Evolutionary conservation across 1,139 yeast genomes (phyloP).

Genomic region (Kodamaea sp.): DNA sequence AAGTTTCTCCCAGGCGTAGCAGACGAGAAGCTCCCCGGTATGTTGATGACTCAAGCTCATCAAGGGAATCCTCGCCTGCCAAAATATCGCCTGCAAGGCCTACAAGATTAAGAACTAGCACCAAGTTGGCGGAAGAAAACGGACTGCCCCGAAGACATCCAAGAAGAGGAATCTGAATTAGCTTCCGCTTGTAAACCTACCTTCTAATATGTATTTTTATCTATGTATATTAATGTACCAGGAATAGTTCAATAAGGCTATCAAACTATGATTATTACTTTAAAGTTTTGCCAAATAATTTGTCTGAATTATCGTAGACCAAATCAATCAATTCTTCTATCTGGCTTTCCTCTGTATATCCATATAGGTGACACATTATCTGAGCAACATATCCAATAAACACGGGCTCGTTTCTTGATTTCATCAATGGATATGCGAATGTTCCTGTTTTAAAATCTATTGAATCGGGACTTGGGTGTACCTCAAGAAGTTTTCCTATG

Average conservation of each 20-base stretch:
- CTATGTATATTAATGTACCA: conserved; percentile 7
- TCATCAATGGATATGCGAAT: conserved; percentile 58
- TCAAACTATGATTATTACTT: no score
- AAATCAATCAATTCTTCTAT: conserved; percentile 56
- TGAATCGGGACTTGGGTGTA: conserved; percentile 13
- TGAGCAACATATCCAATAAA: conserved; percentile 79
- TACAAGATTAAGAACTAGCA: conserved; percentile 1
- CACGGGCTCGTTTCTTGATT: conserved; percentile 91
- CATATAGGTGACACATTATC: conserved; percentile 60
- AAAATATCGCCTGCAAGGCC: no score
- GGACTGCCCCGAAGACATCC: no score
- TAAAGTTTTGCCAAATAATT: conserved; percentile 53
- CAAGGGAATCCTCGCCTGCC: no score
- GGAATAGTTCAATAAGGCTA: background rate
- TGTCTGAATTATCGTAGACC: conserved; percentile 65
- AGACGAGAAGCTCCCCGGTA: conserved; percentile 1
- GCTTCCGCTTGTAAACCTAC: no score
- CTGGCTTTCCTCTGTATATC: conserved; percentile 38
- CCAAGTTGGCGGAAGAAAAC: background rate
- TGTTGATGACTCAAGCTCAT: background rate
- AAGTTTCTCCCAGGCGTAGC: conserved; percentile 2
- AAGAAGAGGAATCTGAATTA: no score
- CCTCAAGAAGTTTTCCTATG: conserved; percentile 12
- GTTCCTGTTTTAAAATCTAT: conserved; percentile 23
- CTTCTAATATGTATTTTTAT: no score